Evolutionary conservation across 2,329 filamentous ascomycete genomes (phyloP).

Genomic region (Byssoonygena ceratinophila): DNA sequence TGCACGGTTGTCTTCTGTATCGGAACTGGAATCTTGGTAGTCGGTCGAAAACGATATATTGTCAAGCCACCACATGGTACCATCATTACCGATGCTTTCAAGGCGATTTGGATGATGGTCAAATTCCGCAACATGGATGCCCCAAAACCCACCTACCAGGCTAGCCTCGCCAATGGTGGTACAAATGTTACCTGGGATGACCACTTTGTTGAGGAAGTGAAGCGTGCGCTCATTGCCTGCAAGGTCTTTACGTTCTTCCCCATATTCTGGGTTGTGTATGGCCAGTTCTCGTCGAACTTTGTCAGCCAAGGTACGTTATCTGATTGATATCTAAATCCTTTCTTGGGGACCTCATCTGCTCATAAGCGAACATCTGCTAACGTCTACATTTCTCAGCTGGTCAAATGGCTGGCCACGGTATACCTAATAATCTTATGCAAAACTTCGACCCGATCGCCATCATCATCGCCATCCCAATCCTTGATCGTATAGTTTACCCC

Average conservation of each 20-base stretch:
- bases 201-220: slow-evolving; percentile 60
- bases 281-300: slow-evolving; percentile 56
- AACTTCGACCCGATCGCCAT: slow-evolving; percentile 66
- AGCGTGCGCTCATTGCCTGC: slow-evolving; percentile 55
- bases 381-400: slow-evolving; percentile 31
- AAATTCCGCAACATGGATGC: slow-evolving; percentile 47
- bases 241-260: slow-evolving; percentile 62
- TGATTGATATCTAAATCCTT: too few species aligned
- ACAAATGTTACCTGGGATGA: slow-evolving; percentile 51
- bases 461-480: slow-evolving; percentile 62
- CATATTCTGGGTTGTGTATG: slow-evolving; percentile 57
- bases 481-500: slow-evolving; percentile 59
- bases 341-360: background rate
- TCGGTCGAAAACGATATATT: slow-evolving; percentile 36
- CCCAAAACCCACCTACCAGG: slow-evolving; percentile 55
- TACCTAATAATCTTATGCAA: slow-evolving; percentile 66
- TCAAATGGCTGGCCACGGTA: slow-evolving; percentile 53
- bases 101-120: slow-evolving; percentile 46
- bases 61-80: slow-evolving; percentile 48
- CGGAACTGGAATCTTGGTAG: slow-evolving; percentile 46
- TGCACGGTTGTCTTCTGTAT: slow-evolving; percentile 53
- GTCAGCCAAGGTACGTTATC: slow-evolving; percentile 50
- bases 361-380: background rate
- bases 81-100: slow-evolving; percentile 56
- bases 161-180: slow-evolving; percentile 37